phyloP scores from a whole-genome alignment of 2,329 filamentous ascomycete species.

The Scedosporium aurantiacum region DNA sequence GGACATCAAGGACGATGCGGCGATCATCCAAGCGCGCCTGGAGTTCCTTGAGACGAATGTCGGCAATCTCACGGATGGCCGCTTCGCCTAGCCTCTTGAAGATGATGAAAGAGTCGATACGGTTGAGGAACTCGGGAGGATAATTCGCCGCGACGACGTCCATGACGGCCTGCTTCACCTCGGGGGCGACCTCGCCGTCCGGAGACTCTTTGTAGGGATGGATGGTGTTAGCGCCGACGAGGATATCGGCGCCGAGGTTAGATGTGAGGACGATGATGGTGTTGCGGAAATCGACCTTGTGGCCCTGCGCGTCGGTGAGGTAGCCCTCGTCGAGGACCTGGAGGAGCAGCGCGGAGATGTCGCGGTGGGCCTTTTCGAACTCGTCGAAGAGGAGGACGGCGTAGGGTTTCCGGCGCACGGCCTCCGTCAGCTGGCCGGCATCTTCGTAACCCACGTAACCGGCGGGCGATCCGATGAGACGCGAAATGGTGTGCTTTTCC shows the following conservation, averaged over 20 bases:
- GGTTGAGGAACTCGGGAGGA: constrained; percentile 90
- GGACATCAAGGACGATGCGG: constrained; percentile 65
- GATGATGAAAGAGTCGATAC: constrained; percentile 92
- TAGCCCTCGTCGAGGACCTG: constrained; percentile 96
- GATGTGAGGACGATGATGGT: constrained; percentile 94
- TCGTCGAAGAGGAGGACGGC: constrained; percentile 93
- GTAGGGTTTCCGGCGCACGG: constrained; percentile 88
- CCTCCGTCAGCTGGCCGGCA: constrained; percentile 90
- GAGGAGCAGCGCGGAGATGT: constrained; percentile 82
- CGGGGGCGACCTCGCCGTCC: constrained; percentile 59
- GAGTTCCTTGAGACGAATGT: constrained; percentile 79
- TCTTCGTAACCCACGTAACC: constrained; percentile 97
- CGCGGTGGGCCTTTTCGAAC: constrained; percentile 93
- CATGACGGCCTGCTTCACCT: constrained; percentile 72
- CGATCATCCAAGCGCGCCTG: constrained; percentile 75
- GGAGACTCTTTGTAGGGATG: constrained; percentile 52
- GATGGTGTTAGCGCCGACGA: constrained; percentile 62
- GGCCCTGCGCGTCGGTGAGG: constrained; percentile 87
- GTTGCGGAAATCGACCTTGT: constrained; percentile 94
- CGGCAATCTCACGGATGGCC: constrained; percentile 83
- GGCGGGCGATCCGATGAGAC: constrained; percentile 84
- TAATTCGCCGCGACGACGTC: constrained; percentile 67
- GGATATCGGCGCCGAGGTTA: constrained; percentile 85
- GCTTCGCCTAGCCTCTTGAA: constrained; percentile 75
- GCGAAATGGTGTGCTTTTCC: constrained; percentile 90